phyloP scores from a whole-genome alignment of 2,329 filamentous ascomycete genomes.

The Botrytis medusae region DNA sequence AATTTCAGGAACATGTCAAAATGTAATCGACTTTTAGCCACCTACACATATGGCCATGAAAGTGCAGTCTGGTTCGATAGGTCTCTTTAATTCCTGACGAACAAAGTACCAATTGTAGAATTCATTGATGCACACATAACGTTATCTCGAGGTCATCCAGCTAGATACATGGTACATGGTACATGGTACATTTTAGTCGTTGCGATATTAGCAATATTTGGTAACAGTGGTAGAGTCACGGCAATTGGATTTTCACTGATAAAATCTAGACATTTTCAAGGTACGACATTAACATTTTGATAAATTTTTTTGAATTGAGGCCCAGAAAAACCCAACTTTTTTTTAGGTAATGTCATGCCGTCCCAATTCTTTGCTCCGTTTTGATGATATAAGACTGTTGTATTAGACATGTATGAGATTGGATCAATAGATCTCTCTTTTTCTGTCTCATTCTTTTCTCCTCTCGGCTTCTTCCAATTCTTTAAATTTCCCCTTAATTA shows the following conservation, averaged over 20 bases:
- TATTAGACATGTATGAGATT: not conserved
- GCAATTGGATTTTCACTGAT: not conserved
- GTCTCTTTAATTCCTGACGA: not conserved
- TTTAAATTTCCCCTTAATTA: conserved; percentile 78
- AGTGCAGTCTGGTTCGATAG: not conserved
- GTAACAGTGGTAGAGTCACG: not conserved
- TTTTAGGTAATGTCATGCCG: not conserved
- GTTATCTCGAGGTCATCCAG: too few species aligned
- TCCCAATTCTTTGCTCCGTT: not conserved
- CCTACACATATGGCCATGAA: not conserved
- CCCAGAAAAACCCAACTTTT: not conserved
- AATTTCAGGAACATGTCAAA: not conserved
- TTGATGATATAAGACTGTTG: not conserved
- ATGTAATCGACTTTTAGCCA: not conserved
- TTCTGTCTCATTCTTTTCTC: conserved; percentile 74
- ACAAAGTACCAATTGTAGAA: not conserved
- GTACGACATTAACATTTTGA: not conserved
- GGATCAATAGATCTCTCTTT: conserved; percentile 62
- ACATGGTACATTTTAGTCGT: not conserved
- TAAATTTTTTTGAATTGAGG: not conserved
- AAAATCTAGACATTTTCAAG: not conserved
- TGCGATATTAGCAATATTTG: not conserved
- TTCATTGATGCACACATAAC: not conserved
- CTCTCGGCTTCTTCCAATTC: conserved; percentile 89
- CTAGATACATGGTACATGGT: too few species aligned